phyloP scores from a whole-genome alignment of 1,139 yeast species.

The Taphrina sp. region DNA sequence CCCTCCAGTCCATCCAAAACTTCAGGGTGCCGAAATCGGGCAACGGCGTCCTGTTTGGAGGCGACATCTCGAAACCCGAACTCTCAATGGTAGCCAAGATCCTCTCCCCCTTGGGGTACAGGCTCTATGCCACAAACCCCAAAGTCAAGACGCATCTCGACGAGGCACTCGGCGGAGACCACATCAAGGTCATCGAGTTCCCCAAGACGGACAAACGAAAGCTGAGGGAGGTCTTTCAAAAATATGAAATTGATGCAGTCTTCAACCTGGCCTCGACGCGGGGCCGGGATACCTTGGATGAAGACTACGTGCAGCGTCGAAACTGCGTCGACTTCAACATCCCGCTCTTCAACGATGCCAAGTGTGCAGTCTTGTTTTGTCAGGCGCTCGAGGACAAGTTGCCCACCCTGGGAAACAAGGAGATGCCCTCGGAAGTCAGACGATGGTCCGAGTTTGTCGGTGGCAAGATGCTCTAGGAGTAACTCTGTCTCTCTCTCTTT shows the following conservation, averaged over 20 bases:
- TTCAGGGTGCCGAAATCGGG: constrained; percentile 91
- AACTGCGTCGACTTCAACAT: constrained; percentile 97
- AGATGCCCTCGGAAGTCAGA: constrained; percentile 76
- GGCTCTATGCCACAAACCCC: constrained; percentile 71
- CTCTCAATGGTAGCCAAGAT: constrained; percentile 71
- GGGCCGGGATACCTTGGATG: constrained; percentile 78
- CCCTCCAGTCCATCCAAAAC: constrained; percentile 95
- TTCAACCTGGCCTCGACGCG: constrained; percentile 88
- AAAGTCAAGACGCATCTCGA: constrained; percentile 67
- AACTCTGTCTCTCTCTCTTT: background rate
- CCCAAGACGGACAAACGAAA: constrained; percentile 92
- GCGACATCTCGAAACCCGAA: constrained; percentile 71
- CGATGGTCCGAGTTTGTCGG: constrained; percentile 98
- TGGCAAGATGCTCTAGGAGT: constrained; percentile 70
- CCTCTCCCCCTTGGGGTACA: constrained; percentile 73
- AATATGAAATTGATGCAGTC: constrained; percentile 77
- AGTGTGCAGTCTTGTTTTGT: constrained; percentile 84
- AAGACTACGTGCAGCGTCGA: constrained; percentile 97
- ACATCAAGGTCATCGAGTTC: constrained; percentile 62
- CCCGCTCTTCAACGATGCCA: constrained; percentile 94
- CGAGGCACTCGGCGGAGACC: constrained; percentile 48
- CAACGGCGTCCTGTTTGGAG: constrained; percentile 85
- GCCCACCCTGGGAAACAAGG: constrained; percentile 50
- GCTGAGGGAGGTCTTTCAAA: constrained; percentile 86
- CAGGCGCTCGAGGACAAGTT: constrained; percentile 74